A percentile compares a stretch with the other conserved stretches of the same genome.
These are phyloP conservation scores for Mentha longifolia DNA, from an alignment of 257 asterid genomes.

Conservation along the genomic window DNA sequence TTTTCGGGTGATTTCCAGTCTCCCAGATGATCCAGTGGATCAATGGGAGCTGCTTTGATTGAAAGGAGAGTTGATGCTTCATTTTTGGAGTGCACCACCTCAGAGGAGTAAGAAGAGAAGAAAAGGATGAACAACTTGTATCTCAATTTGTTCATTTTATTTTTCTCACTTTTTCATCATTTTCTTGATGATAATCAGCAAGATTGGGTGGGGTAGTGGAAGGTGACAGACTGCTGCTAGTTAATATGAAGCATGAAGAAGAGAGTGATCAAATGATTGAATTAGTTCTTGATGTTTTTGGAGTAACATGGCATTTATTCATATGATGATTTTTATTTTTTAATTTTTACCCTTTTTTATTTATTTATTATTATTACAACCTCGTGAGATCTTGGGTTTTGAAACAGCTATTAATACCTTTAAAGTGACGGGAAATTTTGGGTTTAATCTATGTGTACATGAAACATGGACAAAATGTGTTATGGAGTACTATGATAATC, in stretches of 20 bases:
- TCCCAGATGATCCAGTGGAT: conserved; percentile 57
- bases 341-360: neutral
- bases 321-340: conserved; percentile 29
- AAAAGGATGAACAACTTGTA: conserved; percentile 35
- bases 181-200: conserved; percentile 16
- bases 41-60: conserved; percentile 54
- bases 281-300: neutral
- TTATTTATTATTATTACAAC: conserved; percentile 16
- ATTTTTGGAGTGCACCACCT: conserved; percentile 24
- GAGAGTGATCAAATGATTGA: conserved; percentile 35
- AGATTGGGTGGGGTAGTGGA: conserved; percentile 34
- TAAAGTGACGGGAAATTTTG: too few species aligned
- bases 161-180: conserved; percentile 36
- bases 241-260: conserved; percentile 41
- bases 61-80: conserved; percentile 54
- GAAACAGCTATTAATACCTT: conserved; percentile 65
- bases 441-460: too few species aligned
- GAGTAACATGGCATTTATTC: conserved; percentile 29
- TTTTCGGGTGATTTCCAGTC: conserved; percentile 56
- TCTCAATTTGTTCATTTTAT: conserved; percentile 45
- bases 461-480: too few species aligned
- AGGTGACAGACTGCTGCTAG: conserved; percentile 12
- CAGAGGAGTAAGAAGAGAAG: conserved; percentile 30
- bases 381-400: conserved; percentile 82
- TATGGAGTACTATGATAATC: too few species aligned